phyloP scores from a whole-genome alignment of 176 grass and related monocot species.

The Rhynchospora breviuscula region DNA sequence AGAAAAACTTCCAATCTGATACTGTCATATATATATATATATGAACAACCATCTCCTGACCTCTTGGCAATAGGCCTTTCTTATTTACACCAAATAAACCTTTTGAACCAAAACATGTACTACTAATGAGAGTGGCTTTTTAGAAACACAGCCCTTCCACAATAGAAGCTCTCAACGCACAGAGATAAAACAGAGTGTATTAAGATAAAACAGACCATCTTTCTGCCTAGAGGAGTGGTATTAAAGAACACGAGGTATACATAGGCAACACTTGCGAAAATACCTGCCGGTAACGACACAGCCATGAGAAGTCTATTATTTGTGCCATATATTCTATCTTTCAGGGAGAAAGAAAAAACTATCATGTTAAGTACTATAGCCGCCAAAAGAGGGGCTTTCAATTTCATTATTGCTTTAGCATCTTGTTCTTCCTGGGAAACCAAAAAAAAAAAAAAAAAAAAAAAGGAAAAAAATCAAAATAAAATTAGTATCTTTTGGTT shows the following conservation, averaged over 20 bases:
- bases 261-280: neutral
- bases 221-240: neutral
- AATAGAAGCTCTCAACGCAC: neutral
- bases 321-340: neutral
- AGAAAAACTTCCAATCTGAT: neutral
- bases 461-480: neutral
- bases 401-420: neutral
- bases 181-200: constrained; percentile 11
- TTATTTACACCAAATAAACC: neutral
- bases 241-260: neutral
- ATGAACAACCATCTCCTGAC: neutral
- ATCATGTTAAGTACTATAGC: neutral
- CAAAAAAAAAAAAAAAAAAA: neutral
- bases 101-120: neutral
- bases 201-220: neutral
- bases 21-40: neutral
- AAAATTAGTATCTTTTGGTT: neutral
- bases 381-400: neutral
- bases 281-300: neutral
- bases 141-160: neutral
- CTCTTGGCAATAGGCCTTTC: neutral
- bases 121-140: neutral
- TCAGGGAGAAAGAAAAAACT: neutral
- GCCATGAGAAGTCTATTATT: constrained; percentile 2
- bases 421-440: neutral